Evolutionary conservation across 2,329 filamentous ascomycete species (phyloP), one percentile per base, ranked within the genome.

Genomic region (Colletotrichum sp.): DNA sequence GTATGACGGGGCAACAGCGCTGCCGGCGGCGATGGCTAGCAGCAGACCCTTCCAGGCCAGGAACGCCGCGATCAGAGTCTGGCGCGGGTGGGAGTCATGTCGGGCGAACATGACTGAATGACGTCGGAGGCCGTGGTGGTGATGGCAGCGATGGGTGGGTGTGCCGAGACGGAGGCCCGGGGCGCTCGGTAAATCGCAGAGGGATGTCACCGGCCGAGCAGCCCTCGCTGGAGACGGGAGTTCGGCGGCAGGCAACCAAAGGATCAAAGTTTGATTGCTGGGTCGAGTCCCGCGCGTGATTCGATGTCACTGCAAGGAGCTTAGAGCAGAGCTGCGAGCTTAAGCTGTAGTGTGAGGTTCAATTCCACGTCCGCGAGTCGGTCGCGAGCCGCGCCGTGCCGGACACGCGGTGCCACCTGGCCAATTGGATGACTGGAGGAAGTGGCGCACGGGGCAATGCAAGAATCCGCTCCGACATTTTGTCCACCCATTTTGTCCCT

Each of bases 41-140:
- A 97, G 86, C 12, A 95, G 81, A 7, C 83, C 67, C 82, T 96
- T 97, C 94, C 94, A 96, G 14, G 86, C 82, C 6, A 86, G 71
- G 81, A 95, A 96, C n/a, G 81, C 78, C 48, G 78, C 68, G 67
- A 84, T 52, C 30, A 88, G 74, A 10, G 83, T 82, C 68, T 76
- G 77, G 13, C 72, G 69, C 8, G 77, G 77, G n/a, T 74, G 72
- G 9, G 59, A 67, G 48, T 48, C 76, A 66, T 73, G 70, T 16
- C 69, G 76, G 61, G 69, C 36, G 48, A 77, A 52, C 75, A 77
- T 77, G 72, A 52, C 48, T 26, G 48, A 57, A 67, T 57, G 72
- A 72, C 68, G 73, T 73, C 55, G 70, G 57, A 52, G 13, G 34
- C 26, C 61, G 34, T 34, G 34, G 52, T 21, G 24, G 34, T 28